phyloP scores from a whole-genome alignment of 2,329 filamentous ascomycete genomes.

The Camillea tinctor region DNA sequence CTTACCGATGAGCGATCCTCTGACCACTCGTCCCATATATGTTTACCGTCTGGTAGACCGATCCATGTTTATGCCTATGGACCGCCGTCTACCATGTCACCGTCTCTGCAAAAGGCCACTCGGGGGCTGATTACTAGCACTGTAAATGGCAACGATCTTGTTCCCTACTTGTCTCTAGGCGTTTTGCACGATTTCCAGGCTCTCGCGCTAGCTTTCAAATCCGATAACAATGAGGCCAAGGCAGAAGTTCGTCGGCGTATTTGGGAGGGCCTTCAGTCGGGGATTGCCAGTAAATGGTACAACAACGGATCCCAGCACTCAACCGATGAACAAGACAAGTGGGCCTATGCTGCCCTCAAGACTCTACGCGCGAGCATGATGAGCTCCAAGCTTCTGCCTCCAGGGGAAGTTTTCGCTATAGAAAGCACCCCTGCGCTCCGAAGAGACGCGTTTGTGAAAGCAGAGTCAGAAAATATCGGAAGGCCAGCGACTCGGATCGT shows the following conservation, averaged over 20 bases:
- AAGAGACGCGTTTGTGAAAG: conserved; percentile 59
- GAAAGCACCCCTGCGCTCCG: conserved; percentile 67
- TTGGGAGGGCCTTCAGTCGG: conserved; percentile 63
- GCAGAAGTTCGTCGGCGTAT: conserved; percentile 65
- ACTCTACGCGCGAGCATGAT: conserved; percentile 66
- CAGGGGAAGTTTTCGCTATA: conserved; percentile 73
- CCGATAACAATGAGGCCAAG: conserved; percentile 66
- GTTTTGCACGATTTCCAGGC: conserved; percentile 74
- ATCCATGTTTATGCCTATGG: conserved; percentile 82
- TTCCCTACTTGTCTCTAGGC: conserved; percentile 71
- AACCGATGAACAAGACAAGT: conserved; percentile 60
- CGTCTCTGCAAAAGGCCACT: conserved; percentile 66
- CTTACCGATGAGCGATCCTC: conserved; percentile 31
- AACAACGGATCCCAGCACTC: conserved; percentile 39
- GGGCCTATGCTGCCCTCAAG: conserved; percentile 67
- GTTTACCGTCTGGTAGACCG: conserved; percentile 64
- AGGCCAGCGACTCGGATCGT: conserved; percentile 67
- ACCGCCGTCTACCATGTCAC: conserved; percentile 69
- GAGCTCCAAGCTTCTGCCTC: conserved; percentile 68
- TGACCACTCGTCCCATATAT: conserved; percentile 36
- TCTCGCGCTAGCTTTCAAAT: conserved; percentile 70
- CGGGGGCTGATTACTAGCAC: conserved; percentile 73
- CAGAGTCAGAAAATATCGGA: conserved; percentile 51
- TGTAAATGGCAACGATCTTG: conserved; percentile 70
- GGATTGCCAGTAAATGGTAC: conserved; percentile 62